Conservation (phyloP, 1,284 basidiomycete species). For the Apiotrichum gamsii region DNA sequence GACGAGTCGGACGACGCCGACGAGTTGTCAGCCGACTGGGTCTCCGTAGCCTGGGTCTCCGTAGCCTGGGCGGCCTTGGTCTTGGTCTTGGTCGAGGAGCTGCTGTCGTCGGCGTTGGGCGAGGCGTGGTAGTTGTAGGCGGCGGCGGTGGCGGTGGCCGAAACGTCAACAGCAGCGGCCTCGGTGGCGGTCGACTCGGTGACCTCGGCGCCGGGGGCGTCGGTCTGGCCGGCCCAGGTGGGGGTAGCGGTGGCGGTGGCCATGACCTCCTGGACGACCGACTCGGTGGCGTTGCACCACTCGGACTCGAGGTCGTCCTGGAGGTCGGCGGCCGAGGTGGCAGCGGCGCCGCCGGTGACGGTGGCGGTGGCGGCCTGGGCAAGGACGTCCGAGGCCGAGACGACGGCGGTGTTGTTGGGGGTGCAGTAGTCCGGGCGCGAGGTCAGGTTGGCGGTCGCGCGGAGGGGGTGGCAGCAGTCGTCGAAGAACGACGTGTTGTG, state of each 20-base stretch:
- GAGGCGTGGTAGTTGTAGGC: too few species aligned
- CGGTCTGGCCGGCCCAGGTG: constrained; percentile 7
- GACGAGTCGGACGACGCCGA: background rate
- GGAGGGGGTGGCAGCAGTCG: constrained; percentile 56
- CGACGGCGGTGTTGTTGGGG: constrained; percentile 36
- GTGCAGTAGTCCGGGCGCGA: constrained; percentile 55
- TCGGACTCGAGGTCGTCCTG: constrained; percentile 11
- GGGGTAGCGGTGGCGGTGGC: constrained; percentile 10
- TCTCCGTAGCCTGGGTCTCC: background rate
- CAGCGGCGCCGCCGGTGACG: constrained; percentile 16
- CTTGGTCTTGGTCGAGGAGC: constrained; percentile 1
- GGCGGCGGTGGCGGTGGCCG: constrained; percentile 12
- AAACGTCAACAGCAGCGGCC: too few species aligned
- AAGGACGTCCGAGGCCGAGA: constrained; percentile 23
- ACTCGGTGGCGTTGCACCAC: constrained; percentile 9
- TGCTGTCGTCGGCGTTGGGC: constrained; percentile 4
- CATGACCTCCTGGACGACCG: constrained; percentile 13
- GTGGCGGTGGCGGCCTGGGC: constrained; percentile 14
- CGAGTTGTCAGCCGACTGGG: background rate
- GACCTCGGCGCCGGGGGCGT: constrained; percentile 17
- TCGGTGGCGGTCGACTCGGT: constrained; percentile 13
- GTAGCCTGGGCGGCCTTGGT: constrained; percentile 2
- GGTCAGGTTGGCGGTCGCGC: constrained; percentile 51
- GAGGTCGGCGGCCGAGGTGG: constrained; percentile 26
- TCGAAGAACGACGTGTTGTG: constrained; percentile 60